Conservation (phyloP, 2,329 filamentous ascomycete species). For the Nemania sp. region DNA sequence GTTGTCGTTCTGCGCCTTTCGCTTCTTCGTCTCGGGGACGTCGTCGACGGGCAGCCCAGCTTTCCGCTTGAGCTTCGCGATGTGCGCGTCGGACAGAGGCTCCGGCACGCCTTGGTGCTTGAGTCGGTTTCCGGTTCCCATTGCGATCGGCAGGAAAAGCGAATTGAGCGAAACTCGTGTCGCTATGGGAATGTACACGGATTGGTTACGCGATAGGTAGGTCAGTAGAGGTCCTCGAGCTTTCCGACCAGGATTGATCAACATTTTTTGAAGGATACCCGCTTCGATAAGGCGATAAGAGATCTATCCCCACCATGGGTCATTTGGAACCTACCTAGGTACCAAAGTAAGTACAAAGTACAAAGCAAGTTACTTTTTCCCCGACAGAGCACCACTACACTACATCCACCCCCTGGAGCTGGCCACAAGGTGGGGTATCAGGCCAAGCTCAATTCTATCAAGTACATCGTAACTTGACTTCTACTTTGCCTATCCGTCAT, state of each 20-base stretch:
- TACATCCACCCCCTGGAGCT: background rate
- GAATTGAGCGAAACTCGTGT: background rate
- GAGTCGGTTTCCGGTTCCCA: constrained; percentile 92
- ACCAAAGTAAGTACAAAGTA: no score
- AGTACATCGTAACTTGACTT: constrained; percentile 12
- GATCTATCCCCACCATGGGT: background rate
- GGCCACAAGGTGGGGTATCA: constrained; percentile 35
- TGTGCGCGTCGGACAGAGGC: constrained; percentile 78
- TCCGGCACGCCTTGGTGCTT: constrained; percentile 82
- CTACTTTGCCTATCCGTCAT: no score
- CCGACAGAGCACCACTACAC: background rate
- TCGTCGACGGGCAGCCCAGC: constrained; percentile 68
- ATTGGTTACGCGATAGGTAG: constrained; percentile 8
- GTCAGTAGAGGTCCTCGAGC: constrained; percentile 2
- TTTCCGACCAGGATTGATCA: constrained; percentile 17
- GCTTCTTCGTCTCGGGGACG: constrained; percentile 67
- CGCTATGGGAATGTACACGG: constrained; percentile 2
- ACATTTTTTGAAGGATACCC: constrained; percentile 34
- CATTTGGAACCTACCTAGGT: background rate
- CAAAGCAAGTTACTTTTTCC: no score
- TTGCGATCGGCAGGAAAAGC: constrained; percentile 49
- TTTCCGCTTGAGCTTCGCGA: constrained; percentile 84
- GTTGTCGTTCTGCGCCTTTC: constrained; percentile 43
- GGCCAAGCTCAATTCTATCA: constrained; percentile 1
- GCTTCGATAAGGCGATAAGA: constrained; percentile 39